These are phyloP conservation scores for Rhododendron ovatum DNA, from an alignment of 148 eudicot genomes.

Conservation along the genomic window DNA sequence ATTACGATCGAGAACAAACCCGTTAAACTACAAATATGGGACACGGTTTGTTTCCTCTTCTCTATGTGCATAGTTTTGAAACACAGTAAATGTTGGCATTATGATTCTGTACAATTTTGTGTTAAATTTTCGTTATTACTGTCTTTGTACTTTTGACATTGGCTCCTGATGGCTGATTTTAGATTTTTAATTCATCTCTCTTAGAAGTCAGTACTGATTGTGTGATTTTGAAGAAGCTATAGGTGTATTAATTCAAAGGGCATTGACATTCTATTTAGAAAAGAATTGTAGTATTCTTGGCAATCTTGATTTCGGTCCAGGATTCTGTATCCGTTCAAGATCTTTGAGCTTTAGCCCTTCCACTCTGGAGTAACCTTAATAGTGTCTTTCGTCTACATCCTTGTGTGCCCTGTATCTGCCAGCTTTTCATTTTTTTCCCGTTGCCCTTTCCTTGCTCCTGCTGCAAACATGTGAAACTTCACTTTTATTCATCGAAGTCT, in stretches of 20 bases:
- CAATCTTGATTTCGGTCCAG: background rate
- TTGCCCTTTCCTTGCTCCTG: background rate
- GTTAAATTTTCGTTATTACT: background rate
- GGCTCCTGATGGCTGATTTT: background rate
- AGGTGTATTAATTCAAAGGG: background rate
- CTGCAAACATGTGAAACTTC: background rate
- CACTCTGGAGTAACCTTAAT: background rate
- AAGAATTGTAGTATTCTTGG: background rate
- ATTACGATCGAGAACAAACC: constrained; percentile 51
- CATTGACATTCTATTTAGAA: background rate
- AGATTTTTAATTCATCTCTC: background rate
- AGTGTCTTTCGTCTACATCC: background rate
- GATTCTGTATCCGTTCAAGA: background rate
- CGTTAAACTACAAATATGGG: constrained; percentile 58
- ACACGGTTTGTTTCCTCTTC: constrained; percentile 32
- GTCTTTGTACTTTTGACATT: background rate
- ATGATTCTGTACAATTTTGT: background rate
- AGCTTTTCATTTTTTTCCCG: background rate
- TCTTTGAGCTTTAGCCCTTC: background rate
- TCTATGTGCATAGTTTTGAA: background rate
- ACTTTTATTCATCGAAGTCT: background rate
- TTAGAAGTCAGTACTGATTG: background rate
- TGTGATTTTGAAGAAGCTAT: background rate
- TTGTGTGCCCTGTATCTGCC: background rate
- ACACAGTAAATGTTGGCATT: background rate